Evolutionary conservation across 2,329 filamentous ascomycete genomes (phyloP), one percentile per base, ranked within the genome.

Genomic region (Lachnellula subtilissima): DNA sequence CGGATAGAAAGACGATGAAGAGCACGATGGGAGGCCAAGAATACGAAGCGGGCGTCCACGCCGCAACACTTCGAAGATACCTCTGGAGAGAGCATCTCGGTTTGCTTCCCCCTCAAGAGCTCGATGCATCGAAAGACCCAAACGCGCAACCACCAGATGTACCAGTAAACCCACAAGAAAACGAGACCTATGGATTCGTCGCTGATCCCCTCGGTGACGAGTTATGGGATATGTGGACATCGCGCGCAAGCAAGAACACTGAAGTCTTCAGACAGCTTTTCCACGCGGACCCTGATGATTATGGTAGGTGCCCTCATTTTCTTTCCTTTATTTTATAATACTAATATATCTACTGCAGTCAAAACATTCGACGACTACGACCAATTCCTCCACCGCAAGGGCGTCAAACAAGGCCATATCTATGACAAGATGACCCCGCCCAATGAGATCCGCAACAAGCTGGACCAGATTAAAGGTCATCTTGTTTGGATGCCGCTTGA

Each of bases 401-500:
- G 86, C 4, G 81, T 88, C 59, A 94, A 90, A 71, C 76, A 91
- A 3, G 93, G 94, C 0, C 94, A 97, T 72, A 79, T 97, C 57
- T 96, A 89, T 66, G 91, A 95, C 70, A 83, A 83, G 56, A 90
- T 87, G 72, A 80, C 88, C 70, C 87, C 88, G 0, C 81, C 85
- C 0, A 78, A 85, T 23, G 86, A 95, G 54, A 84, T 94, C 6
- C 81, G 89, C 15, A 71, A 79, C 62, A 91, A 93, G 71, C 76
- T 97, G 50, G 85, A 91, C 65, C 79, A 87, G 67, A 84, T 97
- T 63, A 86, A 85, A 74, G 93, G 93, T 0, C 93, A 97, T 75
- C 72, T 97, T 42, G 93, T 97, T 6, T 95, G 90, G 89, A 93
- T 96, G 86, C 91, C 91, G n/a, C 72, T 97, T 66, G 83, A 91